Base-by-base conservation (phyloP, 2,329 filamentous ascomycete species). In the Alternaria brassicae region DNA sequence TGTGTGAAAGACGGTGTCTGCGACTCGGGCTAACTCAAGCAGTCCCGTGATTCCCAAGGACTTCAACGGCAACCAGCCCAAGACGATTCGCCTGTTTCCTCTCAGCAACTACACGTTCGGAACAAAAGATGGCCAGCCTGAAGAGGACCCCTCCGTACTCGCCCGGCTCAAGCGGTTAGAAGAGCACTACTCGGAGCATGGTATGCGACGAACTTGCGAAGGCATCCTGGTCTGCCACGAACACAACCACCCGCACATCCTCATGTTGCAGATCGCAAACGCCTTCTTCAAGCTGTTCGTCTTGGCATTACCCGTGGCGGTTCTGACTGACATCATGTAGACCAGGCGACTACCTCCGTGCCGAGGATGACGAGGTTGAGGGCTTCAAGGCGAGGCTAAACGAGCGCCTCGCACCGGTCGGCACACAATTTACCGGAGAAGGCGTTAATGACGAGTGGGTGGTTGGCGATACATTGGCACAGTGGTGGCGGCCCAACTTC, bases 201-300 rank as follows among this genome's bases (percentile, higher is more conserved):
- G 95, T 74, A 99, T 99, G 95, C 90, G 95, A 58, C 89, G 95
- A 56, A 98, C 95, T 17, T 97, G 94, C 79, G 95, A 99, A 81
- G 95, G 93, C 71, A 92, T 99, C 70, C 86, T 99, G 47, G 92
- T 99, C 69, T 99, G 95, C 82, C 95, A 99, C 79, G 95, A 99
- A 81, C 94, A 98, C 84, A 98, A 97, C 81, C 95, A 98, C 79
- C 95, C 95, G 13, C 95, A 99, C 79, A 96, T 99, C 65, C 83
- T 99, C 68, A 98, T 99, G 95, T 86, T 99, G 64, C 95, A 99
- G 84, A 99, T 99, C 73, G 95, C 95, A 53, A 99, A 99, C 79
- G 94, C 95, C 23, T 99, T 99, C 83, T 99, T 99, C 84, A 99
- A 99, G 82, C 86, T 99, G 78, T 89, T 80, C 3, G n/a, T 15